These are phyloP conservation scores for Hirsutella minnesotensis DNA, from an alignment of 2,329 filamentous ascomycete species.

Conservation along the genomic window DNA sequence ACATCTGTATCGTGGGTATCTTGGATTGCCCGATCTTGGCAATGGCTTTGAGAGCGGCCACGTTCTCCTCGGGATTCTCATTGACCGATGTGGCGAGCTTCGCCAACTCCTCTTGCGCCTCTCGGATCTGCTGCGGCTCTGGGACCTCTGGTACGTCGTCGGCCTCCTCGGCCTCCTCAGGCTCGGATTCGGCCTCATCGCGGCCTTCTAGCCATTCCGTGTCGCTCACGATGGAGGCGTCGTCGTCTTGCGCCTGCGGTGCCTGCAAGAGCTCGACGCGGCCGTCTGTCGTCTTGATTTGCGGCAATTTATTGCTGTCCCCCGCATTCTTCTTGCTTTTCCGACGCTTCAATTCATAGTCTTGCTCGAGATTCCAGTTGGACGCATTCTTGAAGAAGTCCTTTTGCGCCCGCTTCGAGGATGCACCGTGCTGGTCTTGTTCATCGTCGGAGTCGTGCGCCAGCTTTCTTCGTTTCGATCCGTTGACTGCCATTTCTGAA, in stretches of 20 bases:
- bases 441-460: constrained; percentile 38
- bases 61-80: constrained; percentile 86
- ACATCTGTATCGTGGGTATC: constrained; percentile 67
- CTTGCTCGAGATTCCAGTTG: constrained; percentile 84
- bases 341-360: constrained; percentile 71
- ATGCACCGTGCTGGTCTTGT: constrained; percentile 21
- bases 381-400: constrained; percentile 64
- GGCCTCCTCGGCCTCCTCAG: constrained; percentile 37
- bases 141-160: constrained; percentile 53
- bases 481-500: constrained; percentile 32
- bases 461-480: constrained; percentile 46
- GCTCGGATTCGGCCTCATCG: constrained; percentile 35
- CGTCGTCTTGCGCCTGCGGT: constrained; percentile 46
- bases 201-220: constrained; percentile 52
- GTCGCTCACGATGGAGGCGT: constrained; percentile 46
- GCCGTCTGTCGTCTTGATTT: constrained; percentile 74
- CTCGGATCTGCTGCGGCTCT: constrained; percentile 65
- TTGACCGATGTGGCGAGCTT: constrained; percentile 71
- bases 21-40: constrained; percentile 60
- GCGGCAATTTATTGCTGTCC: constrained; percentile 63
- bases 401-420: constrained; percentile 35
- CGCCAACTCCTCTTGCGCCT: constrained; percentile 87
- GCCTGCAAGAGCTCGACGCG: constrained; percentile 48
- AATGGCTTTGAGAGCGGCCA: constrained; percentile 65
- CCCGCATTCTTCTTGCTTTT: constrained; percentile 65